Evolutionary conservation across 1,284 basidiomycete species (phyloP).

Genomic region (Marasmius oreades): DNA sequence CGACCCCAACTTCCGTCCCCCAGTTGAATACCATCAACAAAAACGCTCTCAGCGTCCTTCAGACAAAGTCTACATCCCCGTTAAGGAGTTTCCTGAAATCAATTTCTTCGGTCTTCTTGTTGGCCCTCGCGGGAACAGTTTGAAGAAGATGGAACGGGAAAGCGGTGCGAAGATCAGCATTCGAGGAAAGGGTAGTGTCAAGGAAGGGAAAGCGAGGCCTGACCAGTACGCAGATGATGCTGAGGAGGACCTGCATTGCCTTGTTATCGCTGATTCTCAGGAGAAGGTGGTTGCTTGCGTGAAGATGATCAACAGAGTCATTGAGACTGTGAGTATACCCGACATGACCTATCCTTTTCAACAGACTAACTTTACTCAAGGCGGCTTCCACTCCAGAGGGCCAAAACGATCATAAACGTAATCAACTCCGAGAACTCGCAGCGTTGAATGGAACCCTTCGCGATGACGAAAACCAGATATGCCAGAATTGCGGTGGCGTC

Average conservation of each 20-base stretch:
- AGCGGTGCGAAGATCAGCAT: conserved; percentile 99
- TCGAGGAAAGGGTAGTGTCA: conserved; percentile 96
- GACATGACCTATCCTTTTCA: not conserved
- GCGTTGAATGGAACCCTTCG: conserved; percentile 98
- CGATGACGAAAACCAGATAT: conserved; percentile 99
- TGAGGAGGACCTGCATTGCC: conserved; percentile 98
- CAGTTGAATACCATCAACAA: conserved; percentile 93
- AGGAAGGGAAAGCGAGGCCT: conserved; percentile 94
- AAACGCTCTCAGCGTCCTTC: conserved; percentile 88
- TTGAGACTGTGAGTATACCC: conserved; percentile 82
- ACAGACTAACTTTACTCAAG: conserved; percentile 37
- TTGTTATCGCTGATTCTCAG: conserved; percentile 91
- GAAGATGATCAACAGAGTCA: conserved; percentile 94
- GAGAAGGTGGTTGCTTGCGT: conserved; percentile 92
- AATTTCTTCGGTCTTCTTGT: conserved; percentile 99
- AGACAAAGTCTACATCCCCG: conserved; percentile 98
- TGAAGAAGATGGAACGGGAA: conserved; percentile 99
- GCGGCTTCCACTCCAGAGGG: conserved; percentile 98
- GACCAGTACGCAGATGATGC: conserved; percentile 94
- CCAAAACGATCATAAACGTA: conserved; percentile 99
- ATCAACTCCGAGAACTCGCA: conserved; percentile 96
- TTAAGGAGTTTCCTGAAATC: conserved; percentile 99
- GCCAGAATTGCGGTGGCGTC: conserved; percentile 95
- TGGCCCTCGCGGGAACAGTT: conserved; percentile 95
- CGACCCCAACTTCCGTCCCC: conserved; percentile 96